These are phyloP conservation scores for Fusarium neocosmosporiellum DNA, from an alignment of 2,329 filamentous ascomycete species.

Conservation along the genomic window DNA sequence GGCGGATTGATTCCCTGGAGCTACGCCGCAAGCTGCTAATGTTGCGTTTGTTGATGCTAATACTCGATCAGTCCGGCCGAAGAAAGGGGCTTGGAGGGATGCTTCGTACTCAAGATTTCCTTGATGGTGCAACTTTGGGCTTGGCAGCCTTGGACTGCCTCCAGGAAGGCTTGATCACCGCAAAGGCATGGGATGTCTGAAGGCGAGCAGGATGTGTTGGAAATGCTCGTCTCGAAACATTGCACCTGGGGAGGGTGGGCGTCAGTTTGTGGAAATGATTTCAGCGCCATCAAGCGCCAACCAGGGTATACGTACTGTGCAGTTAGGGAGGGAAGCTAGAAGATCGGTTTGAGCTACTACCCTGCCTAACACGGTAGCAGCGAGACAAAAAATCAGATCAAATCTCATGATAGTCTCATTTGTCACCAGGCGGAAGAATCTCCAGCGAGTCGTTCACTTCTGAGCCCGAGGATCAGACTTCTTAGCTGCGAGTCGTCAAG, in stretches of 20 bases:
- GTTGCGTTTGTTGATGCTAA: not conserved
- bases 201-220: not conserved
- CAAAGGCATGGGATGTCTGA: not conserved
- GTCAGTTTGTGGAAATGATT: not conserved
- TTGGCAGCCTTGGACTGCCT: not conserved
- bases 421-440: not conserved
- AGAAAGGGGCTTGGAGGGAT: not conserved
- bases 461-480: not conserved
- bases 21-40: not conserved
- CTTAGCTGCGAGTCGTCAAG: not conserved
- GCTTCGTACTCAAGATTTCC: not conserved
- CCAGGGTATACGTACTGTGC: not conserved
- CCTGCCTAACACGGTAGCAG: not conserved
- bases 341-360: not conserved
- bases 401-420: not conserved
- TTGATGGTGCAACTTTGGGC: not conserved
- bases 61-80: not conserved
- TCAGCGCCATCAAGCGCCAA: not conserved
- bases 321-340: not conserved
- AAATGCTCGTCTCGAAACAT: not conserved
- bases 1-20: not conserved
- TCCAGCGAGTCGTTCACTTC: not conserved
- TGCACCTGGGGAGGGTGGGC: not conserved
- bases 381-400: not conserved
- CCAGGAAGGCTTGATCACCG: not conserved